These are phyloP conservation scores for Pythium pyrilobum DNA, from an alignment of 352 stramenopile genomes.

Conservation along the genomic window DNA sequence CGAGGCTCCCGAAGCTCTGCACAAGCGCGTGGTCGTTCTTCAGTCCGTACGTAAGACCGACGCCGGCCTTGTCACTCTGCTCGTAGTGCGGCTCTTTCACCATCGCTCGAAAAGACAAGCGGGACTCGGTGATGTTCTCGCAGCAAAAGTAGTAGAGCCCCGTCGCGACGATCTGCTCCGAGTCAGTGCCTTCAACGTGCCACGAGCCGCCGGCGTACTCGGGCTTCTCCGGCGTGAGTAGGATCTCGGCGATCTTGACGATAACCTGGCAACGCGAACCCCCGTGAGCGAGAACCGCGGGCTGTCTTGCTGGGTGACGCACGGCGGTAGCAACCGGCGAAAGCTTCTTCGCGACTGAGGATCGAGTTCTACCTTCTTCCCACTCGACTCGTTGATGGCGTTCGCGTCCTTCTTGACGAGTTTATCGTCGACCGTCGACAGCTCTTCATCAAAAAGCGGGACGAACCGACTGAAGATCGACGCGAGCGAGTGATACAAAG, in stretches of 20 bases:
- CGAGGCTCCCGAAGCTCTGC: conserved; percentile 17
- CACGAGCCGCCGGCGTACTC: conserved; percentile 21
- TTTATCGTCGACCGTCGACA: conserved; percentile 9
- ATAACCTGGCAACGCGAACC: conserved; percentile 22
- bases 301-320: too few relatives aligned
- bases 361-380: too few relatives aligned
- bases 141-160: conserved; percentile 25
- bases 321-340: too few relatives aligned
- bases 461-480: conserved; percentile 17
- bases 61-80: conserved; percentile 7
- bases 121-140: conserved; percentile 26
- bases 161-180: conserved; percentile 26
- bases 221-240: conserved; percentile 23
- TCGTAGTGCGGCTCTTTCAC: conserved; percentile 12
- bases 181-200: conserved; percentile 24
- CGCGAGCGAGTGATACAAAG: conserved; percentile 13
- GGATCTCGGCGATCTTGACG: conserved; percentile 26
- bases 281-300: conserved; percentile 4
- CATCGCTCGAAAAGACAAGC: conserved; percentile 18
- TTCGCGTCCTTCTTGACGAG: too few relatives aligned
- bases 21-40: not conserved
- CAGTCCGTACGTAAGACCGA: conserved; percentile 10
- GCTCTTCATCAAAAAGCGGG: conserved; percentile 21
- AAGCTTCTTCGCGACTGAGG: too few relatives aligned
- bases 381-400: too few relatives aligned